phyloP scores from a whole-genome alignment of 768 basidiomycete species.

The Collybia sordida region DNA sequence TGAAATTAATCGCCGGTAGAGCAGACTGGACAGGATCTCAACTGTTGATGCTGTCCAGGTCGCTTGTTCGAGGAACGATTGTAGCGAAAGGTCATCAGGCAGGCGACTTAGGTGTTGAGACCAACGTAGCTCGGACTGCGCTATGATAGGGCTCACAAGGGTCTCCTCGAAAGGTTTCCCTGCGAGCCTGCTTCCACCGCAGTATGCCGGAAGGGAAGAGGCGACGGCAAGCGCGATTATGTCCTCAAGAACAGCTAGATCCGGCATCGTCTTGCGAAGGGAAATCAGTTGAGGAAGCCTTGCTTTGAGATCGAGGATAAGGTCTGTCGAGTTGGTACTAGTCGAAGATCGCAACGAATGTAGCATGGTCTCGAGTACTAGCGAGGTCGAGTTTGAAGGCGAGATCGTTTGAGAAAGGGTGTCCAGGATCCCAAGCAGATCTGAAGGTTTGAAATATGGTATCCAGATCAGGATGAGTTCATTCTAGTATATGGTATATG shows the following conservation, averaged over 20 bases:
- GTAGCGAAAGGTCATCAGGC: slow-evolving; percentile 23
- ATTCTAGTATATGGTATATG: slow-evolving; percentile 16
- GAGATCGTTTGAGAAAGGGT: slow-evolving; percentile 19
- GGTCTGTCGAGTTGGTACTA: slow-evolving; percentile 21
- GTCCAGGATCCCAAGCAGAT: slow-evolving; percentile 46
- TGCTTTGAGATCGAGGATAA: slow-evolving; percentile 18
- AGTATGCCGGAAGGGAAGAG: slow-evolving; percentile 36
- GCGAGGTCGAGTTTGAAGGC: slow-evolving; percentile 3
- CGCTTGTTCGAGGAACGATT: slow-evolving; percentile 38
- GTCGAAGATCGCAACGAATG: slow-evolving; percentile 23
- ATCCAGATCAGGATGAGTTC: slow-evolving; percentile 48
- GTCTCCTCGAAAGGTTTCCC: slow-evolving; percentile 9
- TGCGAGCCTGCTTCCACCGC: slow-evolving; percentile 23
- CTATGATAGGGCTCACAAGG: slow-evolving; percentile 19
- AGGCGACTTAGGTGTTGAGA: slow-evolving; percentile 17
- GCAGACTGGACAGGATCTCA: slow-evolving; percentile 38
- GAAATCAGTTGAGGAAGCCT: slow-evolving; percentile 37
- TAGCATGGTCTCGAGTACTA: slow-evolving; percentile 37
- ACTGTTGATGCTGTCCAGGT: slow-evolving; percentile 44
- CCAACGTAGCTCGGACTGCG: slow-evolving; percentile 32
- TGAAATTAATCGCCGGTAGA: slow-evolving; percentile 38
- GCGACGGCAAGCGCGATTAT: slow-evolving; percentile 44
- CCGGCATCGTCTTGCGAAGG: slow-evolving; percentile 31
- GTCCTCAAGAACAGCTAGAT: slow-evolving; percentile 41
- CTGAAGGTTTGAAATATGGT: slow-evolving; percentile 43